phyloP scores from a whole-genome alignment of 2,329 filamentous ascomycete species.

The Diaporthe ilicicola region DNA sequence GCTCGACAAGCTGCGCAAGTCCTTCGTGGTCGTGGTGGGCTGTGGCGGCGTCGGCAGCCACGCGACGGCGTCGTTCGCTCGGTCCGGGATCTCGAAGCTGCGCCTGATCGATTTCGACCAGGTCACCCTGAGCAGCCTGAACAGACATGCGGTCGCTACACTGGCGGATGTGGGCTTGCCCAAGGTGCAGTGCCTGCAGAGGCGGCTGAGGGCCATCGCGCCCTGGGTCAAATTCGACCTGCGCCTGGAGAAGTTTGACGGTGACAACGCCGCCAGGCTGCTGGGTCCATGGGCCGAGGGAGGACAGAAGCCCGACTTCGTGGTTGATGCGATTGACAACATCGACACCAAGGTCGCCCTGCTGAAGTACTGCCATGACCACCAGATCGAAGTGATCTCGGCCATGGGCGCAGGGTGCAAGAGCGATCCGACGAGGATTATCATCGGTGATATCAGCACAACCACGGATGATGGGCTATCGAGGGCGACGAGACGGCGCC shows the following conservation, averaged over 20 bases:
- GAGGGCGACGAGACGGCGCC: constrained; percentile 79
- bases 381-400: constrained; percentile 83
- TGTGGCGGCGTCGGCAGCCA: constrained; percentile 96
- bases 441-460: constrained; percentile 88
- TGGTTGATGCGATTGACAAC: constrained; percentile 99
- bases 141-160: constrained; percentile 95
- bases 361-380: constrained; percentile 84
- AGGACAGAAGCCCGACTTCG: constrained; percentile 77
- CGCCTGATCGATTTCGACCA: constrained; percentile 97
- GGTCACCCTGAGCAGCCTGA: constrained; percentile 92
- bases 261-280: constrained; percentile 69
- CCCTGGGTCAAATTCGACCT: constrained; percentile 94
- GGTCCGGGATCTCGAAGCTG: constrained; percentile 88
- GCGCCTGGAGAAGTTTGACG: constrained; percentile 83
- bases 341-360: constrained; percentile 96
- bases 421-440: constrained; percentile 82
- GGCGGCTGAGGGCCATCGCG: constrained; percentile 82
- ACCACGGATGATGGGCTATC: constrained; percentile 92
- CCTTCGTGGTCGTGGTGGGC: constrained; percentile 90
- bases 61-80: constrained; percentile 82
- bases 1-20: constrained; percentile 77
- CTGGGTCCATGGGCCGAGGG: constrained; percentile 71
- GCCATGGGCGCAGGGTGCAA: constrained; percentile 98
- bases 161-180: constrained; percentile 91
- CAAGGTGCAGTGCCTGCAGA: constrained; percentile 87